Evolutionary conservation across 1,284 basidiomycete genomes (phyloP), one percentile per base, ranked within the genome.

Genomic region (Ustilago loliicola): DNA sequence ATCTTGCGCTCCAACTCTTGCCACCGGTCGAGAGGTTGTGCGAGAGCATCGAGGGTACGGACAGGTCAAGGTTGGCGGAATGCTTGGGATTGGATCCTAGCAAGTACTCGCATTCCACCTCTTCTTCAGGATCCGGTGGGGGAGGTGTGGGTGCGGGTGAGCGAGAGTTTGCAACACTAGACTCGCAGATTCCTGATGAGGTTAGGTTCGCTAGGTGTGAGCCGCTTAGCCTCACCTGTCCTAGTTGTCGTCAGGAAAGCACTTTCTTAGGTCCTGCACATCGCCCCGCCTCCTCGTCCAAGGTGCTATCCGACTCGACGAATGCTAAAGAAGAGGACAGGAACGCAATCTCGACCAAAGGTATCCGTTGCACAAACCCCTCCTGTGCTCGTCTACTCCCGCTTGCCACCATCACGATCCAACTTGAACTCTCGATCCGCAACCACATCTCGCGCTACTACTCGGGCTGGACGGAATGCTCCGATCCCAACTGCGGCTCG

Each of bases 41-140:
- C 85, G 97, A 98, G 65, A 92, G 93, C 7, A 98, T 99, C 66
- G 94, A 98, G 83, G 96, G 96, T 9, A 98, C 96, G 0, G 96
- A 99, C 82, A 90, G 94, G 36, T 89, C 94, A 10, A 90, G 96
- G 32, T 88, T 99, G 17, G 97, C 97, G 1, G 94, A 98, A 88
- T 98, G 95, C 85, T 90, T 99, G 8, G 96, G 95, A 13, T 89
- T 99, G 64, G 96, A 99, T 85, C 93, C 94, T 3, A 88, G 90
- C 32, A 91, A 93, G 50, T 98, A 93, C 87, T 90, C 80, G 1
- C 34, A 76, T 45, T 45, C 42, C 29, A 52, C 53, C 7, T 54
- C 66, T 36, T 29, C 30, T 21, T 63, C 65, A 0, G 38, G 13
- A 6, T 32, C 42, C 7, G 53, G 45, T 25, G 51, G n/a, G n/a